A percentile compares a stretch with the other conserved stretches of the same genome.
These are phyloP conservation scores for Fusarium subtropicale DNA, from an alignment of 2,329 filamentous ascomycete genomes.

Conservation along the genomic window DNA sequence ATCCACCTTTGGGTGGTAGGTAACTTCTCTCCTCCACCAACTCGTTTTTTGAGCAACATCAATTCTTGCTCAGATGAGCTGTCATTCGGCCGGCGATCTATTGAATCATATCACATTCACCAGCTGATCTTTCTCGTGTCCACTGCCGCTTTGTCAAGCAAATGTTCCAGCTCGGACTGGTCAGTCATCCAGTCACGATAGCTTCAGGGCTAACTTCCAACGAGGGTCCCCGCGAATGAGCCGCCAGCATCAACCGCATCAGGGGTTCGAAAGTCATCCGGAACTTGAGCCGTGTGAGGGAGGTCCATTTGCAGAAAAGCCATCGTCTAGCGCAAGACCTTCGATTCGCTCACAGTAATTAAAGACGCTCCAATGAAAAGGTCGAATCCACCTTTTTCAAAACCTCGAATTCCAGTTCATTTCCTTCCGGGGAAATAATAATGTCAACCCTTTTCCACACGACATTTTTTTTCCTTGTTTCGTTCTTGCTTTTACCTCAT, in stretches of 20 bases:
- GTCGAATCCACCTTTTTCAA: slow-evolving; percentile 39
- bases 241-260: slow-evolving; percentile 4
- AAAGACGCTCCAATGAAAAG: slow-evolving; percentile 44
- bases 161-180: neutral
- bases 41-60: neutral
- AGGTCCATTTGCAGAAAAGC: slow-evolving; percentile 37
- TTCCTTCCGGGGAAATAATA: slow-evolving; percentile 31
- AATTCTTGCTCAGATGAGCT: neutral
- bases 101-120: neutral
- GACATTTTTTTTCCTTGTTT: neutral
- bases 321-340: slow-evolving; percentile 43
- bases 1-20: slow-evolving; percentile 19
- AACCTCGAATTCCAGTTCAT: slow-evolving; percentile 42
- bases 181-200: slow-evolving; percentile 24
- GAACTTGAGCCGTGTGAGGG: slow-evolving; percentile 24
- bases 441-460: slow-evolving; percentile 17
- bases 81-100: neutral
- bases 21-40: slow-evolving; percentile 13
- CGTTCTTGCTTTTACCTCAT: neutral
- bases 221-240: slow-evolving; percentile 18
- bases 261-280: slow-evolving; percentile 28
- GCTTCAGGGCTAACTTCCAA: slow-evolving; percentile 22
- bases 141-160: slow-evolving; percentile 6
- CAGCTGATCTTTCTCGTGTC: neutral
- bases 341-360: slow-evolving; percentile 44